Conservation (phyloP, 1,139 yeast species). For the Kluyveromyces marxianus region DNA sequence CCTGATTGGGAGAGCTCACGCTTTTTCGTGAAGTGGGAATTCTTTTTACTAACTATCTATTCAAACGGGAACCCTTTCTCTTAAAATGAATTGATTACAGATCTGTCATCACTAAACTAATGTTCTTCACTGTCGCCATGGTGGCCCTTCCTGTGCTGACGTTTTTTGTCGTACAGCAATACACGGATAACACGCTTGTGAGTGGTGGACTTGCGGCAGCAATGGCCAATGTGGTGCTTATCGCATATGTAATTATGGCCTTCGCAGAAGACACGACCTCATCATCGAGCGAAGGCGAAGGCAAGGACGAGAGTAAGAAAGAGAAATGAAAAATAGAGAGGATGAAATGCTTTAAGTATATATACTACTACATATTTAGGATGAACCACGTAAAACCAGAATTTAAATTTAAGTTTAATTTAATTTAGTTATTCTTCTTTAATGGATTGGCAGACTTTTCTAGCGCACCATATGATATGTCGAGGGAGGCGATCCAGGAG, state of each 20-base stretch:
- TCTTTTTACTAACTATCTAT: no score
- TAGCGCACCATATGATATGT: constrained; percentile 61
- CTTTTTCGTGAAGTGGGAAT: no score
- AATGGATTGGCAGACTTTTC: constrained; percentile 58
- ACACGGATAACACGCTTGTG: constrained; percentile 52
- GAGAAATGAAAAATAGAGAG: constrained; percentile 12
- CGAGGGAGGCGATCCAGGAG: constrained; percentile 53
- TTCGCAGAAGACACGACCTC: constrained; percentile 65
- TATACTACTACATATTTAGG: constrained; percentile 1
- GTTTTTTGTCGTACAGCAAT: constrained; percentile 58
- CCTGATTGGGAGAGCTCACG: no score
- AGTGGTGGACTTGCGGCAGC: constrained; percentile 90
- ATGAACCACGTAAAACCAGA: no score
- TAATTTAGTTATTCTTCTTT: constrained; percentile 49
- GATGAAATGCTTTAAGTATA: constrained; percentile 8
- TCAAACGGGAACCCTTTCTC: no score
- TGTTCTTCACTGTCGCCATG: constrained; percentile 87
- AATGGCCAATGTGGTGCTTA: constrained; percentile 77
- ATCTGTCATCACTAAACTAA: constrained; percentile 49
- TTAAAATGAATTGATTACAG: constrained; percentile 8
- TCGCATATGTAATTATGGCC: constrained; percentile 82
- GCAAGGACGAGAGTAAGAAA: constrained; percentile 31
- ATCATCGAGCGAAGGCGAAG: constrained; percentile 12
- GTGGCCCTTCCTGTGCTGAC: constrained; percentile 65
- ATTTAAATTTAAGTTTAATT: no score